Evolutionary conservation across 164 flowering plant genomes (phyloP).

Genomic region (Vitis amurensis): DNA sequence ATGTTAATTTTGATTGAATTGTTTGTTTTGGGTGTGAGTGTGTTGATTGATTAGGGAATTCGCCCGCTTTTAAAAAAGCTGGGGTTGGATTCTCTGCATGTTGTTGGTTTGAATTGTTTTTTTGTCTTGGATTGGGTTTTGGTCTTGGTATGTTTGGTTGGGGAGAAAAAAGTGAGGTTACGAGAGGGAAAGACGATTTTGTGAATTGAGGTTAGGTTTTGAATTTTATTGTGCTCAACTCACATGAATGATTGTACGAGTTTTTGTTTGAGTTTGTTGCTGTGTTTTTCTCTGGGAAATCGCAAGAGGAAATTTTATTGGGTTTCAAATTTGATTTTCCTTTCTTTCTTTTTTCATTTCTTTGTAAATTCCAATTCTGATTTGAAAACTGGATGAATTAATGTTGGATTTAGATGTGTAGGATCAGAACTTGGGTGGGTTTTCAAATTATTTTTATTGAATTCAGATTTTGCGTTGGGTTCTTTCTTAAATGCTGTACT

Average conservation of each 20-base stretch:
- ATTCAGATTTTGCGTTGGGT: slow-evolving; percentile 8
- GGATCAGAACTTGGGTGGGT: not conserved
- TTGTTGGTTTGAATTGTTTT: too few species aligned
- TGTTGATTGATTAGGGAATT: not conserved
- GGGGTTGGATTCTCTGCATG: not conserved
- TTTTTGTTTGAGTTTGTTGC: not conserved
- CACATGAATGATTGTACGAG: not conserved
- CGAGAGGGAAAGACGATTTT: not conserved
- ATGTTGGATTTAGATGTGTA: not conserved
- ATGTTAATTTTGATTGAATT: slow-evolving; percentile 1
- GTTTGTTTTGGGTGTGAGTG: not conserved
- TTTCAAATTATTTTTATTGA: not conserved
- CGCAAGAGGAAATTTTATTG: too few species aligned
- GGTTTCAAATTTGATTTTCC: not conserved
- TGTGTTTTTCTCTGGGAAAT: not conserved
- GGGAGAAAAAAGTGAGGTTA: not conserved
- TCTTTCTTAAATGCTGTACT: not conserved
- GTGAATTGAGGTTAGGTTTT: not conserved
- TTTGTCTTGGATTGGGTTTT: not conserved
- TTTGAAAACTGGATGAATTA: not conserved
- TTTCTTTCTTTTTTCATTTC: not conserved
- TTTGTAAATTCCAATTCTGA: not conserved
- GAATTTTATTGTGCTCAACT: not conserved
- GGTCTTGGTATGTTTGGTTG: not conserved
- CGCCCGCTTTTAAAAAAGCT: not conserved